Percentiles rank a stretch among this genome's conserved stretches.
Evolutionary conservation across 768 basidiomycete species (phyloP).

Genomic region (Trametopsis cervina): DNA sequence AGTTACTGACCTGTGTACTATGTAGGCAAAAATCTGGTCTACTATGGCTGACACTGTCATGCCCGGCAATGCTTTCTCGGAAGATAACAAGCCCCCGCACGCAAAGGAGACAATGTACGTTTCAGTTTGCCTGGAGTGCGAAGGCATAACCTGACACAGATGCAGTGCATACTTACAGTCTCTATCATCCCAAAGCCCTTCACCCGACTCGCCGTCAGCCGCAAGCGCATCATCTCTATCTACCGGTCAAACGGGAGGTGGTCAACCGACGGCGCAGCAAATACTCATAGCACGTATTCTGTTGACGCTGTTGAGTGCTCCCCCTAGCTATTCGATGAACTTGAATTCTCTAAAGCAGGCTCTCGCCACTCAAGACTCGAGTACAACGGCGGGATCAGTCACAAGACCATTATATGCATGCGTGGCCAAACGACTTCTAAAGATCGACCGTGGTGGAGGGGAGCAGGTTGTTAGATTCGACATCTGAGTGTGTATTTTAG

Average conservation of each 20-base stretch:
- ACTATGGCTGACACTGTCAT: slow-evolving; percentile 59
- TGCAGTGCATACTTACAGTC: slow-evolving; percentile 51
- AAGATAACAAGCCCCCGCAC: slow-evolving; percentile 33
- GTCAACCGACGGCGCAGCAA: slow-evolving; percentile 56
- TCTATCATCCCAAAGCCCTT: slow-evolving; percentile 42
- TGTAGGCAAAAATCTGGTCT: slow-evolving; percentile 62
- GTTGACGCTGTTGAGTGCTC: slow-evolving; percentile 45
- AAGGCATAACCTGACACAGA: too few relatives aligned
- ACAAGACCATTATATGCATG: slow-evolving; percentile 67
- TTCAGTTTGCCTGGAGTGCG: slow-evolving; percentile 1
- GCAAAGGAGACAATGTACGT: slow-evolving; percentile 60
- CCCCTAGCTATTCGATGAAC: slow-evolving; percentile 50
- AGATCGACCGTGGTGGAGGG: slow-evolving; percentile 67
- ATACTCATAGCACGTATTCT: slow-evolving; percentile 66
- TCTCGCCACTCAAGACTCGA: slow-evolving; percentile 30
- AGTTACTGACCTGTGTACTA: neutral
- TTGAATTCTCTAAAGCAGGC: slow-evolving; percentile 56
- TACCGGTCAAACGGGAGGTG: slow-evolving; percentile 24
- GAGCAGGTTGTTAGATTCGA: slow-evolving; percentile 76
- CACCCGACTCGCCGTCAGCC: slow-evolving; percentile 49
- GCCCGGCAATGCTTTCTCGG: slow-evolving; percentile 40
- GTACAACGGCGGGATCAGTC: slow-evolving; percentile 30
- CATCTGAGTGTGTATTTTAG: slow-evolving; percentile 31
- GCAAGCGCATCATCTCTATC: slow-evolving; percentile 45
- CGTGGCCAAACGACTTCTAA: slow-evolving; percentile 74